Evolutionary conservation across 2,329 filamentous ascomycete species (phyloP).

Genomic region (Sclerotinia sclerotiorum): DNA sequence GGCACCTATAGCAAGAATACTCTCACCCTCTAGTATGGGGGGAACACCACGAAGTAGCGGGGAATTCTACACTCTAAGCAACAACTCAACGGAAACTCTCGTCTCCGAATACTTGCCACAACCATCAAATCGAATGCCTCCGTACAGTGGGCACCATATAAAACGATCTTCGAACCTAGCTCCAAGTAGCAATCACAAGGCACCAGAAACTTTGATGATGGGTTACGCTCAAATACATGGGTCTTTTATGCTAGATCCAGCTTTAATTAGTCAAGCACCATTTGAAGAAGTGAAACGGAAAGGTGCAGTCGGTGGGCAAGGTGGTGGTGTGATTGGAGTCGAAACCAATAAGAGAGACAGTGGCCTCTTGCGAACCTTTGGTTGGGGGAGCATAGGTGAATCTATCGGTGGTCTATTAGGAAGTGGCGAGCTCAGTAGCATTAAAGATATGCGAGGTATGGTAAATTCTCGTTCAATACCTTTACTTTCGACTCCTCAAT

Average conservation of each 20-base stretch:
- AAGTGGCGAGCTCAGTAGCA: slow-evolving; percentile 81
- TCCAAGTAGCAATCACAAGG: slow-evolving; percentile 46
- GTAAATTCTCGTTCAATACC: slow-evolving; percentile 85
- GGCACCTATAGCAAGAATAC: slow-evolving; percentile 57
- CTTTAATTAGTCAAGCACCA: slow-evolving; percentile 80
- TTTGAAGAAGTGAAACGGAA: slow-evolving; percentile 97
- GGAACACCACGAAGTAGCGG: slow-evolving; percentile 87
- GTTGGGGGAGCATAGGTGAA: slow-evolving; percentile 84
- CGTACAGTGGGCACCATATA: slow-evolving; percentile 42
- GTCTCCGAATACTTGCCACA: slow-evolving; percentile 81
- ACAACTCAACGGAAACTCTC: slow-evolving; percentile 90
- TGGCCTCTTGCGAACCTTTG: slow-evolving; percentile 78
- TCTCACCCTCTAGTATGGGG: slow-evolving; percentile 74
- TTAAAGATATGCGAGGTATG: slow-evolving; percentile 90
- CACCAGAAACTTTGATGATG: slow-evolving; percentile 90
- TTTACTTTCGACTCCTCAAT: slow-evolving; percentile 90
- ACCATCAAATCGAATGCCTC: slow-evolving; percentile 44
- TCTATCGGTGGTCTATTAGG: slow-evolving; percentile 88
- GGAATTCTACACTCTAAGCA: slow-evolving; percentile 93
- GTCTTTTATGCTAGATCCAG: slow-evolving; percentile 88
- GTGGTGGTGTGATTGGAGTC: slow-evolving; percentile 80
- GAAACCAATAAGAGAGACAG: slow-evolving; percentile 71
- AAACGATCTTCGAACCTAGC: slow-evolving; percentile 48
- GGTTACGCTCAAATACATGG: slow-evolving; percentile 93
- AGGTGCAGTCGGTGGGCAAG: slow-evolving; percentile 83